phyloP scores from a whole-genome alignment of 2,329 filamentous ascomycete species.

The Lachnellula occidentalis region DNA sequence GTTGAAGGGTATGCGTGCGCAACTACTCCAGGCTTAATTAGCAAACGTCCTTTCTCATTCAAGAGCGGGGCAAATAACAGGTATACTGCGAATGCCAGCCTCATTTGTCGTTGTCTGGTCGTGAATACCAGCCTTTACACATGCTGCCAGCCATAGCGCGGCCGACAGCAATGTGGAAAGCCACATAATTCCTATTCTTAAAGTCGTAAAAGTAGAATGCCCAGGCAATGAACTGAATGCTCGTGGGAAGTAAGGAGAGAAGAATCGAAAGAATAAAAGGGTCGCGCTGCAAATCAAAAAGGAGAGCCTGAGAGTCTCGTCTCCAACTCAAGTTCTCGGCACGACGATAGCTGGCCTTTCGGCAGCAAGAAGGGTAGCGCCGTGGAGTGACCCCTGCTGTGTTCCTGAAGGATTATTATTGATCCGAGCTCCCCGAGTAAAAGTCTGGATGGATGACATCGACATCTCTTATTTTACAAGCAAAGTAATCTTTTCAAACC shows the following conservation, averaged over 20 bases:
- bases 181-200: constrained; percentile 21
- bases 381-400: not conserved
- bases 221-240: not conserved
- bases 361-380: not conserved
- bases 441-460: no score
- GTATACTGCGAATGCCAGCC: constrained; percentile 56
- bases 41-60: not conserved
- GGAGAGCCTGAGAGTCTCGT: not conserved
- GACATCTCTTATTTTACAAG: no score
- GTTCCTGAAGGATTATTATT: not conserved
- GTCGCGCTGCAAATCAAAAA: not conserved
- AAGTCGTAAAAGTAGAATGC: not conserved
- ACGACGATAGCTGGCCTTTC: constrained; percentile 11
- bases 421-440: not conserved
- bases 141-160: constrained; percentile 31
- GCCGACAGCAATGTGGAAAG: constrained; percentile 23
- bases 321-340: not conserved
- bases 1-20: constrained; percentile 76
- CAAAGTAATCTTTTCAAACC: not conserved
- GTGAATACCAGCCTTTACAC: constrained; percentile 30
- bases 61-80: constrained; percentile 40
- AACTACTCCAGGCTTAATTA: constrained; percentile 48
- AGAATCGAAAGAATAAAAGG: constrained; percentile 4
- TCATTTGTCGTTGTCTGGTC: constrained; percentile 32
- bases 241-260: not conserved